Conservation (phyloP, 192 early-diverging fungal species). For the Diversispora epigaea region DNA sequence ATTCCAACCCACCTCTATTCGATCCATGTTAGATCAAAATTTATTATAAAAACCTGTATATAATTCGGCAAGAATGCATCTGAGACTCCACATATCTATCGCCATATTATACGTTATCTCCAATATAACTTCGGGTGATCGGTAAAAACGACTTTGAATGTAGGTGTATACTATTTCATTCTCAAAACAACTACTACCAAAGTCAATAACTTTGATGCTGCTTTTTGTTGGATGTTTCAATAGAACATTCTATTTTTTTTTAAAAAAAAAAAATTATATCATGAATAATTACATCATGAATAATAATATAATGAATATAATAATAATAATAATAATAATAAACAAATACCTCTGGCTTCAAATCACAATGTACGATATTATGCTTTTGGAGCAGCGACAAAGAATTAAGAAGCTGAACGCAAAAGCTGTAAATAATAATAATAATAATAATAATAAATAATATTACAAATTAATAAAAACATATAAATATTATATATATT, state of each 20-base stretch:
- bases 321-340: background rate
- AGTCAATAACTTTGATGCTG: conserved; percentile 97
- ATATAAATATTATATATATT: background rate
- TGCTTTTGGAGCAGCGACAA: conserved; percentile 70
- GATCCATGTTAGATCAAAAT: too few relatives aligned
- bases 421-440: conserved; percentile 57
- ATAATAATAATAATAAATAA: conserved; percentile 37
- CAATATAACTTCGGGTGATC: conserved; percentile 95
- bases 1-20: too few relatives aligned
- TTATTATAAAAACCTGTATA: conserved; percentile 54
- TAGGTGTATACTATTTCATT: conserved; percentile 96
- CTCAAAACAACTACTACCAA: conserved; percentile 93
- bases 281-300: background rate
- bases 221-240: conserved; percentile 70
- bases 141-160: conserved; percentile 95
- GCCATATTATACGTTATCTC: conserved; percentile 83
- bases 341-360: conserved; percentile 84
- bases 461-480: too few relatives aligned
- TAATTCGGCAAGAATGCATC: conserved; percentile 93
- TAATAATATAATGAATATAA: background rate
- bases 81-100: conserved; percentile 98
- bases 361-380: conserved; percentile 91
- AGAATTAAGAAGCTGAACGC: conserved; percentile 81
- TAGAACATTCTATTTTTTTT: conserved; percentile 67
- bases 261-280: conserved; percentile 7